Evolutionary conservation across 2,329 filamentous ascomycete genomes (phyloP).

Genomic region (Achaetomium macrosporum): DNA sequence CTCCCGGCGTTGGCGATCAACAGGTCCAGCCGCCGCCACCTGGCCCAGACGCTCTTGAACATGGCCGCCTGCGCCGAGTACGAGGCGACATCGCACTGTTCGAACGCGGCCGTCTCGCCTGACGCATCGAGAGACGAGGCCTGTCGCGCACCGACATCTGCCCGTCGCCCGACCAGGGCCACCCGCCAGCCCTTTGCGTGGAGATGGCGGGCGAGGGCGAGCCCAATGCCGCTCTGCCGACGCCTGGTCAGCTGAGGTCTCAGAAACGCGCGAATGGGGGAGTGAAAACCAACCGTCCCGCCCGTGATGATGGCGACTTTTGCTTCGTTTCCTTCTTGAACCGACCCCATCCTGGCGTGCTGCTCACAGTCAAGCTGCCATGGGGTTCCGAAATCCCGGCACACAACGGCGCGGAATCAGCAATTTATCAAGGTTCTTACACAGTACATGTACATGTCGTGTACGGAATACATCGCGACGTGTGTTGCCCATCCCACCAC

Average conservation of each 20-base stretch:
- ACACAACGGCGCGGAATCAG: too few relatives aligned
- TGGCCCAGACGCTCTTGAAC: background rate
- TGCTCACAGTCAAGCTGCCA: background rate
- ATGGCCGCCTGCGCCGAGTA: slow-evolving; percentile 3
- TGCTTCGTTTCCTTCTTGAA: background rate
- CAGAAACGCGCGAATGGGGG: background rate
- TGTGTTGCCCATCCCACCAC: too few relatives aligned
- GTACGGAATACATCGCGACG: too few relatives aligned
- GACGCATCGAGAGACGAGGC: background rate
- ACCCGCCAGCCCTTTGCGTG: slow-evolving; percentile 4
- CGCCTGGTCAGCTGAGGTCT: background rate
- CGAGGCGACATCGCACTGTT: slow-evolving; percentile 1
- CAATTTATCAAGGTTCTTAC: too few relatives aligned
- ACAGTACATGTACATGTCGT: too few relatives aligned
- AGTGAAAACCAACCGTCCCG: background rate
- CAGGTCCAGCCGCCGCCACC: slow-evolving; percentile 3
- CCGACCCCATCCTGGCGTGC: background rate
- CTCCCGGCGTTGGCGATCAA: background rate
- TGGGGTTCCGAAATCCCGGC: too few relatives aligned
- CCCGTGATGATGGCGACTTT: slow-evolving; percentile 5
- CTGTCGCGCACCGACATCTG: background rate
- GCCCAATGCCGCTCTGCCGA: slow-evolving; percentile 2
- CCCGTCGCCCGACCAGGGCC: background rate
- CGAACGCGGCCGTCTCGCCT: background rate
- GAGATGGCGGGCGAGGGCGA: slow-evolving; percentile 1